Evolutionary conservation across 2,329 filamentous ascomycete species (phyloP), one percentile per base, ranked within the genome.

Genomic region (Neopestalotiopsis sp.): DNA sequence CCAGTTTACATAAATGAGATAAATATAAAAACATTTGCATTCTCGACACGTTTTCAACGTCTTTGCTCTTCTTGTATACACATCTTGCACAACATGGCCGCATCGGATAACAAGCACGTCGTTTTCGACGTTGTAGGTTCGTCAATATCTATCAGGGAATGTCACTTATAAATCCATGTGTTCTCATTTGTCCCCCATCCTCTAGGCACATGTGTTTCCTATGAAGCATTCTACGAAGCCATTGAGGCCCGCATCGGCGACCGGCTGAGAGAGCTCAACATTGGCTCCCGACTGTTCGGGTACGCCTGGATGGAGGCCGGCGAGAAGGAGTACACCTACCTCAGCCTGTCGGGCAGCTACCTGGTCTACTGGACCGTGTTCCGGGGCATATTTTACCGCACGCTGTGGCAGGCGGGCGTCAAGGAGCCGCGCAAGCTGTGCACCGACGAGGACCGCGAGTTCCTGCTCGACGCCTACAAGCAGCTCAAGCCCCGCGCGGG

Each of bases 91-190:
- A 52, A 52, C 24, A 59, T 59, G 57, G 57, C 57, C 4, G 13
- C 24, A 14, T 59, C 57, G 12, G 57, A 40, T 12, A 62, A 42
- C 17, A 85, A 85, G 67, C 80, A 86, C 70, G 79, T 85, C 69
- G 83, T 85, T 32, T 86, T 85, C 71, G 84, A 86, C 72, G 81
- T 88, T 2, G 86, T 89, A 49, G 84, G 66, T 62, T 61, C n/a
- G 65, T n/a, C 24, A n/a, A 20, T 20, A 34, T 14, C 17, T 30
- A 4, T 24, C 20, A 10, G 12, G n/a, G 20, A 5, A 14, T 12
- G 12, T 2, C 14, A 10, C 6, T 9, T 6, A 28, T 28, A 28
- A 28, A 4, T 28, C 24, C 24, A 28, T 28, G 24, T 28, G 24
- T 28, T 14, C 14, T 65, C 14, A 40, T 30, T 52, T 2, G 5